A percentile compares a stretch with the other conserved stretches of the same genome.
Conservation (phyloP, 495 filamentous ascomycete species). For the Xylaria venustula region DNA sequence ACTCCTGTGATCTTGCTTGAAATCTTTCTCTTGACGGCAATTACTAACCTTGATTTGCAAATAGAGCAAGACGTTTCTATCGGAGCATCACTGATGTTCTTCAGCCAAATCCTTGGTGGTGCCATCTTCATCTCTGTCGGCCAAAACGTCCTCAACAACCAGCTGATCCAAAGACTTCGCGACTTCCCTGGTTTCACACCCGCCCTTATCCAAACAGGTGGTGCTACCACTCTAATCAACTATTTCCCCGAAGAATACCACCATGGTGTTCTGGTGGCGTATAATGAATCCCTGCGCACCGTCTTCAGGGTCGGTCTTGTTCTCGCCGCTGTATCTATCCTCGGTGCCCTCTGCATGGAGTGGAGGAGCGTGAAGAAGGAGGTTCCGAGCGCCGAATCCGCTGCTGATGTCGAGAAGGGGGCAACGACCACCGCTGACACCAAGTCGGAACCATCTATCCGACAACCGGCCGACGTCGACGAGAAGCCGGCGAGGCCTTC, state of each 20-base stretch:
- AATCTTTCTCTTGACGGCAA: too few species aligned
- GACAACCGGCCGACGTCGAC: not conserved
- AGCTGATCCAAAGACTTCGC: constrained; percentile 44
- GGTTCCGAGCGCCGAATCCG: not conserved
- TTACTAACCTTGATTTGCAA: too few species aligned
- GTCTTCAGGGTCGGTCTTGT: constrained; percentile 66
- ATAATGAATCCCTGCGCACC: constrained; percentile 63
- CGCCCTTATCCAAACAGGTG: constrained; percentile 47
- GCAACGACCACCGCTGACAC: not conserved
- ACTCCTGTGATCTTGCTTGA: too few species aligned
- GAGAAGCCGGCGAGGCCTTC: not conserved
- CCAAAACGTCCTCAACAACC: constrained; percentile 60
- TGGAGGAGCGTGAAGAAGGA: constrained; percentile 76
- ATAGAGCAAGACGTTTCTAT: constrained; percentile 58
- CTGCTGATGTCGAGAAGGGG: constrained; percentile 13
- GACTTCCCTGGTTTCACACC: constrained; percentile 50
- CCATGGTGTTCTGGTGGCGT: constrained; percentile 55
- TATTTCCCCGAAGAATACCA: constrained; percentile 46
- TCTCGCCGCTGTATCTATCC: constrained; percentile 53
- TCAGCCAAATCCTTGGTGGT: constrained; percentile 60
- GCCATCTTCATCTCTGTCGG: constrained; percentile 61
- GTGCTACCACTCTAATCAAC: constrained; percentile 64
- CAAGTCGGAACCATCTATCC: constrained; percentile 12
- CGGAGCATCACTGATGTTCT: constrained; percentile 61
- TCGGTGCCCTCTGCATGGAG: constrained; percentile 62